Evolutionary conservation across 2,329 filamentous ascomycete genomes (phyloP).

Genomic region (Pleurostoma richardsiae): DNA sequence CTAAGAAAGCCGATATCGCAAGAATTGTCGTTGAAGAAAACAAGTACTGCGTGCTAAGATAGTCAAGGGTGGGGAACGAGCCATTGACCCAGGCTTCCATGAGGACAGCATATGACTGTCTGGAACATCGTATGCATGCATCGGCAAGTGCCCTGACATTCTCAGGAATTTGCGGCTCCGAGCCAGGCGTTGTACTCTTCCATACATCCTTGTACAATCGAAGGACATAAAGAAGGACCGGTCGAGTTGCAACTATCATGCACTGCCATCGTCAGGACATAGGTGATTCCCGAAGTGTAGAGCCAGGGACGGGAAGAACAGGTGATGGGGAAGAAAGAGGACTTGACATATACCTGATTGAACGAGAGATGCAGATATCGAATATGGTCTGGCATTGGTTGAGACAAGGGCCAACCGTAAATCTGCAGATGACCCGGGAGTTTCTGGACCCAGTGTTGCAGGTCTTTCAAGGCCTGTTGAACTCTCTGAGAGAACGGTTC

Average conservation of each 20-base stretch:
- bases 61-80: constrained; percentile 39
- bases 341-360: constrained; percentile 9
- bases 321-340: not conserved
- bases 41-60: constrained; percentile 39
- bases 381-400: constrained; percentile 16
- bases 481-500: constrained; percentile 24
- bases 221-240: constrained; percentile 26
- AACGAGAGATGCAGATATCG: constrained; percentile 27
- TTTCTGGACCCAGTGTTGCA: constrained; percentile 22
- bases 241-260: constrained; percentile 25
- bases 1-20: constrained; percentile 33
- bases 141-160: constrained; percentile 32
- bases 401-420: constrained; percentile 7
- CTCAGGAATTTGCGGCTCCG: constrained; percentile 9
- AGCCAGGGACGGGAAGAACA: not conserved
- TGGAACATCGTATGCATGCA: constrained; percentile 37
- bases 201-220: constrained; percentile 15
- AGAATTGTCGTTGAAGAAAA: constrained; percentile 39
- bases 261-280: constrained; percentile 14
- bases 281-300: not conserved
- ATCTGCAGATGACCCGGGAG: constrained; percentile 24
- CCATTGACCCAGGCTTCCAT: constrained; percentile 40
- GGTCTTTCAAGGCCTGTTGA: constrained; percentile 21
- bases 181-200: too few species aligned
- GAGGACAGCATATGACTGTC: constrained; percentile 35